Conservation (phyloP, 306 rosid genomes). For the Macrotyloma uniflorum region DNA sequence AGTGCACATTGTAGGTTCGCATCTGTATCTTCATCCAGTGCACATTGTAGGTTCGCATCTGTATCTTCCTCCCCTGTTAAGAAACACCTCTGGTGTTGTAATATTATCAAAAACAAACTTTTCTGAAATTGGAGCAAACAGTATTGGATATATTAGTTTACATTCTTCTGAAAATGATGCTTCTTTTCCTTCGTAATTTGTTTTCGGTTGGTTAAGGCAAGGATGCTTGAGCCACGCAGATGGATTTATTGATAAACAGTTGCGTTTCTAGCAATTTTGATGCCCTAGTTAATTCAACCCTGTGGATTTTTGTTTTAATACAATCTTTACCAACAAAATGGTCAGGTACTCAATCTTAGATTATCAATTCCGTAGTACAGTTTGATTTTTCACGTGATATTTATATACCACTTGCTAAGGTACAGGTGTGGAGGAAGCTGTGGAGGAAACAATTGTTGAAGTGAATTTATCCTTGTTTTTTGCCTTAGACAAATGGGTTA, state of each 20-base stretch:
- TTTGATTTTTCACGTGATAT: neutral
- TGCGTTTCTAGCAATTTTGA: neutral
- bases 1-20: slow-evolving; percentile 36
- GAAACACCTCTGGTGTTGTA: slow-evolving; percentile 42
- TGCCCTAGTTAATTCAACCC: neutral
- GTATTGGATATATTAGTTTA: neutral
- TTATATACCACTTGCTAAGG: neutral
- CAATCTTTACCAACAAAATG: neutral
- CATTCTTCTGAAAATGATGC: slow-evolving; percentile 1
- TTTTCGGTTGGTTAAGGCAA: neutral
- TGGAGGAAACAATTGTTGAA: neutral
- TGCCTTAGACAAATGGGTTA: neutral
- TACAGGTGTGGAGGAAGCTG: no score
- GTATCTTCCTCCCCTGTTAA: slow-evolving; percentile 33
- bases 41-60: slow-evolving; percentile 33
- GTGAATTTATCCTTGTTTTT: neutral
- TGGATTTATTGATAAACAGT: neutral
- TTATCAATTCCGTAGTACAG: neutral
- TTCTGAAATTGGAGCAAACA: neutral
- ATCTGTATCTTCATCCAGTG: slow-evolving; percentile 23
- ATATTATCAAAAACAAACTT: neutral
- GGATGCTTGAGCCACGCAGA: neutral
- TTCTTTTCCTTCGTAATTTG: neutral
- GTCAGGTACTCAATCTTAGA: neutral
- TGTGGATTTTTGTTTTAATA: neutral